Evolutionary conservation across 2,329 filamentous ascomycete genomes (phyloP).

Genomic region (Tothia fuscella): DNA sequence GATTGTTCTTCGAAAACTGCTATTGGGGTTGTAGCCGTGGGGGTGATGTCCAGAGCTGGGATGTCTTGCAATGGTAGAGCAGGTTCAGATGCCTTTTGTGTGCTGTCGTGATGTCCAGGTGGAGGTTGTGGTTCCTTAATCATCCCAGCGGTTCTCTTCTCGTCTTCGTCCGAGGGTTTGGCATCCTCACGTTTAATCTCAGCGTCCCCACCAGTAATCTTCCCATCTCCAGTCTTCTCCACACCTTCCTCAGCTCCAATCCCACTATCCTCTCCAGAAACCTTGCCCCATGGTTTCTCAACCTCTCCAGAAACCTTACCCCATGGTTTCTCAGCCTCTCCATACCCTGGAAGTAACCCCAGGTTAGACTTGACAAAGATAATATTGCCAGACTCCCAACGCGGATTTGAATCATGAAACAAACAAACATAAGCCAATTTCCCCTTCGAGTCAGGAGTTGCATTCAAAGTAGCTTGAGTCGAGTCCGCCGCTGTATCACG

Average conservation of each 20-base stretch:
- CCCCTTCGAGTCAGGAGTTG: slow-evolving; percentile 14
- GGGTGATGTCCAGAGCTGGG: not conserved
- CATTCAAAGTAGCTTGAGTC: slow-evolving; percentile 11
- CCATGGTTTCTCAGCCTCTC: slow-evolving; percentile 3
- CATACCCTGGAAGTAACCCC: slow-evolving; percentile 15
- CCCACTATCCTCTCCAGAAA: not conserved
- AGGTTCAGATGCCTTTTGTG: not conserved
- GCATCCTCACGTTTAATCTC: not conserved
- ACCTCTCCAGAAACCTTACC: not conserved
- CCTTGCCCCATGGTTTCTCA: slow-evolving; percentile 2
- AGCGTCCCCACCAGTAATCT: not conserved
- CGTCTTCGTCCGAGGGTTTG: not conserved
- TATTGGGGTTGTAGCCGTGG: slow-evolving; percentile 10
- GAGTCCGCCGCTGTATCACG: not conserved
- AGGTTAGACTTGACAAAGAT: slow-evolving; percentile 21
- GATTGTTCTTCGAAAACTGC: slow-evolving; percentile 16
- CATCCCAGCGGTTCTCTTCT: too few relatives aligned
- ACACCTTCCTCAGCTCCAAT: not conserved
- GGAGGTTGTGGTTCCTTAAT: not conserved
- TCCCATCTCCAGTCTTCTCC: not conserved
- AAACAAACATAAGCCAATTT: slow-evolving; percentile 17
- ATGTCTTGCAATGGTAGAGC: not conserved
- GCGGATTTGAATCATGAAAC: slow-evolving; percentile 18
- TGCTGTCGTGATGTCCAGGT: too few relatives aligned
- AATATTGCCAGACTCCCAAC: slow-evolving; percentile 17